Conservation (phyloP, 192 early-diverging fungal genomes). For the Coemansia sp. region DNA sequence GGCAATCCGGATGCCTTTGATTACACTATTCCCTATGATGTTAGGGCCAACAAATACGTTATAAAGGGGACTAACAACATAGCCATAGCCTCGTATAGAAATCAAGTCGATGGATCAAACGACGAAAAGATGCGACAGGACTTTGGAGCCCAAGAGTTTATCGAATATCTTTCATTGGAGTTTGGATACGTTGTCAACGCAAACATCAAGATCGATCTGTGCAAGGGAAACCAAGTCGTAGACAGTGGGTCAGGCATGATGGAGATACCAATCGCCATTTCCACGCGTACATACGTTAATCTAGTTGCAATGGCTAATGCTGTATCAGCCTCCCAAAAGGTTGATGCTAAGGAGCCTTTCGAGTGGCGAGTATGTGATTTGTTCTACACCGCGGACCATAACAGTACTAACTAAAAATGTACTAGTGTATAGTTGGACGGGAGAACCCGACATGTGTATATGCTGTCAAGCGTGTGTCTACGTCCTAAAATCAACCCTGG, state of each 20-base stretch:
- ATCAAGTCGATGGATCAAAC: not conserved
- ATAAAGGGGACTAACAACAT: not conserved
- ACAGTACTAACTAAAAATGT: not conserved
- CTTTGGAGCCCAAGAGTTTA: not conserved
- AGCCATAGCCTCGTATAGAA: not conserved
- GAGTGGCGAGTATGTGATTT: constrained; percentile 31
- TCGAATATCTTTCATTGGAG: constrained; percentile 2
- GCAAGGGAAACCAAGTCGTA: constrained; percentile 4
- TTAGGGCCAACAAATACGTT: constrained; percentile 10
- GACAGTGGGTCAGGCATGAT: constrained; percentile 24
- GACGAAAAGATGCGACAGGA: not conserved
- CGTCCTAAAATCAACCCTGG: too few relatives aligned
- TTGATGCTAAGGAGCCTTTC: constrained; percentile 20
- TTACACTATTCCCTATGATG: constrained; percentile 10
- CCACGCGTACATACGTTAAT: constrained; percentile 15
- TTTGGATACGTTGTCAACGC: constrained; percentile 18
- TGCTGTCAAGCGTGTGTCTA: too few relatives aligned
- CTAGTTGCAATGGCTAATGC: not conserved
- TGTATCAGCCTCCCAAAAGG: not conserved
- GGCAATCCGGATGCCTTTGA: constrained; percentile 23
- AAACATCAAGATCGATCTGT: constrained; percentile 16
- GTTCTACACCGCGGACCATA: constrained; percentile 18
- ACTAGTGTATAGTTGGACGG: too few relatives aligned
- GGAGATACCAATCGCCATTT: constrained; percentile 23
- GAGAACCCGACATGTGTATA: too few relatives aligned